Percentiles rank a stretch among this genome's conserved stretches.
Conservation (phyloP, 2,329 filamentous ascomycete species). For the Fusarium graminum region DNA sequence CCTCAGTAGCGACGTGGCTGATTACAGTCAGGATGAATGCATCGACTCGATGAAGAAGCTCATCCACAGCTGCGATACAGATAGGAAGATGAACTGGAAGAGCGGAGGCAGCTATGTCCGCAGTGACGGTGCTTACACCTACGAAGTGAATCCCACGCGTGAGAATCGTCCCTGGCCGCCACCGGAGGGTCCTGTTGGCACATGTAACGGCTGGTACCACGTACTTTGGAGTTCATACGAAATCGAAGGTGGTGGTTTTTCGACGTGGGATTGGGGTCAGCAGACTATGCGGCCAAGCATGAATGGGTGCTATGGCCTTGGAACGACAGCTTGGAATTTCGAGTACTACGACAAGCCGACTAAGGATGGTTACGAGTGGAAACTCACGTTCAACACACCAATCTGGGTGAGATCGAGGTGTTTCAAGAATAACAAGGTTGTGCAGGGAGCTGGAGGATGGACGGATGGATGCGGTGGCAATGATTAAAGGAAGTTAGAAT, state of each 20-base stretch:
- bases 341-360: slow-evolving; percentile 16
- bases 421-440: slow-evolving; percentile 24
- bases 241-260: slow-evolving; percentile 1
- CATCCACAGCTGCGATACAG: slow-evolving; percentile 6
- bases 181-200: background rate
- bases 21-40: background rate
- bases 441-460: slow-evolving; percentile 1
- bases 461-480: slow-evolving; percentile 12
- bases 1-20: fast-evolving
- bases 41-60: slow-evolving; percentile 16
- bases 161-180: slow-evolving; percentile 9
- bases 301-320: slow-evolving; percentile 5
- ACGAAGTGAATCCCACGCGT: slow-evolving; percentile 1
- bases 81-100: slow-evolving; percentile 6
- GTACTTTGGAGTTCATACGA: background rate
- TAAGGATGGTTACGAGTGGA: slow-evolving; percentile 9
- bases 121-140: background rate
- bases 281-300: slow-evolving; percentile 15
- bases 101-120: background rate
- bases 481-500: no score
- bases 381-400: background rate
- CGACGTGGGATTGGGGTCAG: slow-evolving; percentile 9
- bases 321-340: slow-evolving; percentile 11
- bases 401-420: background rate
- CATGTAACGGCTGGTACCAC: slow-evolving; percentile 5